These are phyloP conservation scores for Paraconiothyrium sp. DNA, from an alignment of 2,329 filamentous ascomycete species.

Conservation along the genomic window DNA sequence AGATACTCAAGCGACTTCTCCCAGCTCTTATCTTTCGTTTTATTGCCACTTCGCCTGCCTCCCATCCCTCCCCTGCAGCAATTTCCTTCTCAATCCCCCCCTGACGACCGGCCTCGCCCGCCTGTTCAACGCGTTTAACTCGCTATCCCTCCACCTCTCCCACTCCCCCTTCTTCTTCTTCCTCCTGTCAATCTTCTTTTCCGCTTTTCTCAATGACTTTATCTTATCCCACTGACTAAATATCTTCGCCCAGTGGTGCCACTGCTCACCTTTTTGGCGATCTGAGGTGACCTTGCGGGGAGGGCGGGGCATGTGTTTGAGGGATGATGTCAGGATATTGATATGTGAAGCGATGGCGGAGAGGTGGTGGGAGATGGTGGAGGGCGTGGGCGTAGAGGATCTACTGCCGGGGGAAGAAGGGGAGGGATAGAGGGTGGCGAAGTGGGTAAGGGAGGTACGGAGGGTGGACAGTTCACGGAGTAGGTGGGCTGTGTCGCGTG, in stretches of 20 bases:
- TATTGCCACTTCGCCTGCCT: background rate
- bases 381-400: background rate
- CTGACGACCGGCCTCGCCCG: background rate
- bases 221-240: constrained; percentile 1
- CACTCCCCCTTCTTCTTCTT: background rate
- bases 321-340: constrained; percentile 3
- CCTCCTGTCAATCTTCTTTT: background rate
- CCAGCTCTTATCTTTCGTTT: background rate
- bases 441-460: constrained; percentile 6
- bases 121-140: background rate
- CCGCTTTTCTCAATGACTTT: background rate
- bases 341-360: constrained; percentile 7
- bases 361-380: constrained; percentile 2
- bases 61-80: background rate
- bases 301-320: background rate
- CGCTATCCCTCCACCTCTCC: constrained; percentile 1
- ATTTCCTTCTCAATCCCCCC: background rate
- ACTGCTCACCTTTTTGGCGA: background rate
- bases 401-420: background rate
- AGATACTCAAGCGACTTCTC: background rate
- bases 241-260: constrained; percentile 7
- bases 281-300: background rate
- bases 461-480: constrained; percentile 5
- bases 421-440: constrained; percentile 4
- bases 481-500: constrained; percentile 13